A percentile compares a stretch with the other conserved stretches of the same genome.
Evolutionary conservation across 257 asterid species (phyloP).

Genomic region (Euphrasia confusa): DNA sequence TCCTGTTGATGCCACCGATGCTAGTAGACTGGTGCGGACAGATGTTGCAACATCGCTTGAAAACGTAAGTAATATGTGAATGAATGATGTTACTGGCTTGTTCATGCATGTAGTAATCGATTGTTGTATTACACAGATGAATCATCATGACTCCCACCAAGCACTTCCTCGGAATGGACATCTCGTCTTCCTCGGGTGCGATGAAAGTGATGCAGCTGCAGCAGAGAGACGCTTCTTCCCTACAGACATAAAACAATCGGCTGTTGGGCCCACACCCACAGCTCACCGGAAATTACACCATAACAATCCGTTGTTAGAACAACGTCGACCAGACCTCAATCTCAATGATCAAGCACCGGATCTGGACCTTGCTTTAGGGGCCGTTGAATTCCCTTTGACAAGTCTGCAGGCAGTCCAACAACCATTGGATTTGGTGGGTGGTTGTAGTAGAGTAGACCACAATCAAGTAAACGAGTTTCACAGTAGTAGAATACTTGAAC

Average conservation of each 20-base stretch:
- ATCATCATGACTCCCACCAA: slow-evolving; percentile 13
- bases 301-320: slow-evolving; percentile 24
- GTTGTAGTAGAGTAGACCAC: slow-evolving; percentile 29
- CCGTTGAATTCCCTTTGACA: slow-evolving; percentile 42
- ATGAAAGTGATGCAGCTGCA: slow-evolving; percentile 20
- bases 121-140: slow-evolving; percentile 29
- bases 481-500: slow-evolving; percentile 17
- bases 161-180: too few relatives aligned
- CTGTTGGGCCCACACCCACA: too few relatives aligned
- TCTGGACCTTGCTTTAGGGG: slow-evolving; percentile 89
- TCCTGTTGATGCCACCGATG: slow-evolving; percentile 16
- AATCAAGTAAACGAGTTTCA: slow-evolving; percentile 22
- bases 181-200: slow-evolving; percentile 13
- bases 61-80: slow-evolving; percentile 28
- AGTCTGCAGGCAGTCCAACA: slow-evolving; percentile 11
- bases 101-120: slow-evolving; percentile 29
- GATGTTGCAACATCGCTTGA: slow-evolving; percentile 11
- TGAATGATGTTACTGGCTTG: slow-evolving; percentile 23
- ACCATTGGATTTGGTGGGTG: slow-evolving; percentile 33
- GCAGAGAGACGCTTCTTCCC: slow-evolving; percentile 66
- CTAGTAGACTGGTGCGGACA: slow-evolving; percentile 11
- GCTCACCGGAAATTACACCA: slow-evolving; percentile 36
- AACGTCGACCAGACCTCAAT: slow-evolving; percentile 20
- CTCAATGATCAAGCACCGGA: slow-evolving; percentile 43
- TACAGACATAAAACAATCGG: slow-evolving; percentile 18